Evolutionary conservation across 108 stramenopile species (phyloP), one percentile per base, ranked within the genome.

Genomic region (Cyclotella distinguenda): DNA sequence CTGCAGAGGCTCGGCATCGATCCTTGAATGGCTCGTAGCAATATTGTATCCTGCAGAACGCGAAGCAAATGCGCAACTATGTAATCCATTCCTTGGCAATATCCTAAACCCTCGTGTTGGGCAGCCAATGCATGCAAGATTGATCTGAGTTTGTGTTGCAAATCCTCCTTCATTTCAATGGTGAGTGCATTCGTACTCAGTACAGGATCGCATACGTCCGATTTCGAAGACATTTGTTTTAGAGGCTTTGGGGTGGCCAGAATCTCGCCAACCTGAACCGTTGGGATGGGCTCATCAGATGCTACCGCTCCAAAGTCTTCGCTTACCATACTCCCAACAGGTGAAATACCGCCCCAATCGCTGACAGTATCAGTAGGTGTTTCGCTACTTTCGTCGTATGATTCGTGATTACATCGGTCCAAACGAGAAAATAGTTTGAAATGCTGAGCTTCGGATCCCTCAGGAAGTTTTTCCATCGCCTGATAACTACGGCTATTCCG

Each of bases 1-100:
- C 34, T 15, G 25, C 71, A 73, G 7, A 61, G 35, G 21, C 44
- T 39, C 11, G 86, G 86, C 38, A 93, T 64, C 25, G 68, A 77
- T 1, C 79, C 68, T 31, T 84, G 71, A 6, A 74, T 72, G 19
- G 81, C 86, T 15, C 80, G 82, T 53, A 84, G 86, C 22, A 79
- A 62, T 46, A 94, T 74, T 15, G 93, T 94, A 32, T 94, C 93
- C 60, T 94, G 89, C 26, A 94, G 64, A 23, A 90, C 83, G 38
- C 93, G 73, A 30, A 94, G 86, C 54, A 94, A 71, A 70, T 94
- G 93, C 25, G 93, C 93, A 46, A 89, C 93, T 33, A 94, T 69
- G 45, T 94, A 94, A 71, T 94, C 93, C 93, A 90, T 91, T 6
- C 93, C 89, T 75, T 94, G 93, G 57, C 93, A 94, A 61, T 94